Conservation (phyloP, 1,284 basidiomycete species). For the Inonotus obliquus region DNA sequence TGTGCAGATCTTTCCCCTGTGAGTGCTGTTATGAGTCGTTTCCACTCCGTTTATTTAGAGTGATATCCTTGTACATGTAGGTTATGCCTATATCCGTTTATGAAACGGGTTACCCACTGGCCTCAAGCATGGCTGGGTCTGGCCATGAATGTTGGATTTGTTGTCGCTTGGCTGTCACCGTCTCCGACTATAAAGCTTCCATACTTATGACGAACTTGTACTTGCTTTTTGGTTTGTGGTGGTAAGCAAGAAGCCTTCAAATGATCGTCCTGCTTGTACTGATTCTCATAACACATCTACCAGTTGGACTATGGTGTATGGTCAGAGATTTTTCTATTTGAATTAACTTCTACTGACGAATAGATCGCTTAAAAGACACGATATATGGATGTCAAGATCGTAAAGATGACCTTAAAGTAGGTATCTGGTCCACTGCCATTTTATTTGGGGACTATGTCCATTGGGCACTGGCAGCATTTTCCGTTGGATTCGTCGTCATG, state of each 20-base stretch:
- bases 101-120: constrained; percentile 42
- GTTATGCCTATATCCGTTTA: constrained; percentile 21
- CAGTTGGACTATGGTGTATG: constrained; percentile 47
- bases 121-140: constrained; percentile 48
- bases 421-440: constrained; percentile 54
- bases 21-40: neutral
- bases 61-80: neutral
- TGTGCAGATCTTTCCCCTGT: constrained; percentile 6
- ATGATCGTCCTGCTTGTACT: no score
- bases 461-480: constrained; percentile 41
- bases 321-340: neutral
- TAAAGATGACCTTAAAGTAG: constrained; percentile 46
- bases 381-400: constrained; percentile 58
- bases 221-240: constrained; percentile 19
- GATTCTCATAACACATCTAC: no score
- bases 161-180: constrained; percentile 32
- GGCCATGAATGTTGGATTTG: constrained; percentile 30
- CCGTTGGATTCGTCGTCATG: constrained; percentile 34
- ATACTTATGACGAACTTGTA: no score
- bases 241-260: no score
- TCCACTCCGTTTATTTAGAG: neutral
- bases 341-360: neutral
- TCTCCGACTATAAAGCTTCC: no score
- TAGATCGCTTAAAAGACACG: constrained; percentile 31
- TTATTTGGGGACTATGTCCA: constrained; percentile 43